These are phyloP conservation scores for Chlorella variabilis DNA, from an alignment of 163 green algal species.

Conservation along the genomic window DNA sequence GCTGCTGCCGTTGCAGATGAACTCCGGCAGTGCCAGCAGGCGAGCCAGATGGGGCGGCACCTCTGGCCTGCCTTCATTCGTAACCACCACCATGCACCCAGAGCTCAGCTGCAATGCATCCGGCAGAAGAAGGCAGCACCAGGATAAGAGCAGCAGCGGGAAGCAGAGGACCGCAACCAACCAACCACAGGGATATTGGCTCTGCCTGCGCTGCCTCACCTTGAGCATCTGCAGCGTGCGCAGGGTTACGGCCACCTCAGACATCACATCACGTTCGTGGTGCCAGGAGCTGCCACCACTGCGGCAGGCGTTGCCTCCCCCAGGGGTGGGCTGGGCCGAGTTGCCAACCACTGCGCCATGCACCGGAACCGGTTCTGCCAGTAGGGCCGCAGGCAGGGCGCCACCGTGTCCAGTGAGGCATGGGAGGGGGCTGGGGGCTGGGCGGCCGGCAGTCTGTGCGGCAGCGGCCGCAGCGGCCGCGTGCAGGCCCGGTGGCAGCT, in stretches of 20 bases:
- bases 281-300: neutral
- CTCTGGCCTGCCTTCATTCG: neutral
- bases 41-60: constrained; percentile 24
- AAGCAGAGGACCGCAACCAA: too few relatives aligned
- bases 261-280: constrained; percentile 16
- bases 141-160: neutral
- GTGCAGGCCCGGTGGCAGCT: neutral
- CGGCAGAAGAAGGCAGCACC: neutral
- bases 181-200: too few relatives aligned
- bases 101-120: constrained; percentile 35
- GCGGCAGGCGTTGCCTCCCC: too few relatives aligned
- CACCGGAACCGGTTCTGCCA: constrained; percentile 1
- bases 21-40: neutral
- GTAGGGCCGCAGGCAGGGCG: constrained; percentile 4
- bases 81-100: constrained; percentile 29
- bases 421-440: neutral
- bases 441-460: neutral
- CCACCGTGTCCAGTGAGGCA: neutral
- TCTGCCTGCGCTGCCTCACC: neutral
- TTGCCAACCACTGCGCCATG: neutral
- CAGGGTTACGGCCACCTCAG: constrained; percentile 22
- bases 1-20: neutral
- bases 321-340: too few relatives aligned
- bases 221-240: constrained; percentile 14
- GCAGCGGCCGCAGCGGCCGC: neutral